Evolutionary conservation across 352 stramenopile genomes (phyloP).

Genomic region (Phytophthora brassicae): DNA sequence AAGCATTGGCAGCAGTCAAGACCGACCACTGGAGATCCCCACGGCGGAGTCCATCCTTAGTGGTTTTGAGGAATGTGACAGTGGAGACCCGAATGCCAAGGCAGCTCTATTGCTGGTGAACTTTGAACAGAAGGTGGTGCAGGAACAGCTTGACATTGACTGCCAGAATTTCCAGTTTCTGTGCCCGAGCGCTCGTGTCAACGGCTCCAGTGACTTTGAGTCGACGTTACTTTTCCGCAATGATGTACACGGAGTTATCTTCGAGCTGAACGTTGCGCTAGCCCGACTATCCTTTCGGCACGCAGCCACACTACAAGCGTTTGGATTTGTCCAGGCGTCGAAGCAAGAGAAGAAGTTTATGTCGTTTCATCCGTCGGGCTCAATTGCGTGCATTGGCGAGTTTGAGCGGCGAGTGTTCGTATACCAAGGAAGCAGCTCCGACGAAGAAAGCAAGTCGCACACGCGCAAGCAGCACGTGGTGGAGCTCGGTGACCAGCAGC

Average conservation of each 20-base stretch:
- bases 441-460: slow-evolving; percentile 40
- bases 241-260: slow-evolving; percentile 80
- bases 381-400: slow-evolving; percentile 75
- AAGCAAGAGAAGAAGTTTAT: slow-evolving; percentile 89
- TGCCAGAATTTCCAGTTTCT: slow-evolving; percentile 72
- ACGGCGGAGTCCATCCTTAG: slow-evolving; percentile 79
- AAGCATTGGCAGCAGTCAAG: slow-evolving; percentile 21
- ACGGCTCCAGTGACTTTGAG: slow-evolving; percentile 20
- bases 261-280: slow-evolving; percentile 33
- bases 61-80: slow-evolving; percentile 82
- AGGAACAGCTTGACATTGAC: slow-evolving; percentile 60
- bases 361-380: slow-evolving; percentile 47
- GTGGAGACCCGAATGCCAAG: slow-evolving; percentile 71
- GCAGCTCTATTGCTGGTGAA: slow-evolving; percentile 55
- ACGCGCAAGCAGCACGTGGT: slow-evolving; percentile 69
- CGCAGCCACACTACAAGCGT: slow-evolving; percentile 62
- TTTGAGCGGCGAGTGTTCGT: slow-evolving; percentile 79
- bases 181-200: slow-evolving; percentile 31
- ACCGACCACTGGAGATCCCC: slow-evolving; percentile 52
- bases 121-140: slow-evolving; percentile 36
- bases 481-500: slow-evolving; percentile 64
- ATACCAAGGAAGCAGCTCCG: slow-evolving; percentile 48
- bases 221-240: slow-evolving; percentile 73
- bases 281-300: slow-evolving; percentile 43
- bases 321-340: slow-evolving; percentile 85